A percentile compares a stretch with the other conserved stretches of the same genome.
Evolutionary conservation across 164 flowering plant genomes (phyloP).

Genomic region (Taxillus chinensis): DNA sequence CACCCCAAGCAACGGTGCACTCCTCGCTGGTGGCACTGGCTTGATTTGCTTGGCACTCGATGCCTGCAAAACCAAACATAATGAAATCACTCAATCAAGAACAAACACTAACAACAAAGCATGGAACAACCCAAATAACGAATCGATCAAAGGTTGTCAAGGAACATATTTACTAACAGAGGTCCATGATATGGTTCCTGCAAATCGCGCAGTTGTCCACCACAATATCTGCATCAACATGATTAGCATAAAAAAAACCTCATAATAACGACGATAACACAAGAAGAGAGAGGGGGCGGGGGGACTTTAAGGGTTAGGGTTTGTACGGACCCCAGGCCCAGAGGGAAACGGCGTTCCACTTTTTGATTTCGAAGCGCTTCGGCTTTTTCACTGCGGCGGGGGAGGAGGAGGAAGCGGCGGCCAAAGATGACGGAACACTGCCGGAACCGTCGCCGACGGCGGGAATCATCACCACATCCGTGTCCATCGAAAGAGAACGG

Average conservation of each 20-base stretch:
- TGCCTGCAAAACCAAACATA: conserved; percentile 12
- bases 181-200: conserved; percentile 41
- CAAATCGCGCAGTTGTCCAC: conserved; percentile 42
- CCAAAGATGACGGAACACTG: neutral
- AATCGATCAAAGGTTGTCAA: no score
- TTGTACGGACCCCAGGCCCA: conserved; percentile 76
- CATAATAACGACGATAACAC: neutral
- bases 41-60: conserved; percentile 34
- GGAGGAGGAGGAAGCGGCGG: conserved; percentile 12
- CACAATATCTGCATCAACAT: conserved; percentile 24
- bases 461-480: neutral
- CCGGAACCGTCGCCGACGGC: neutral
- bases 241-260: neutral
- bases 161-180: conserved; percentile 16
- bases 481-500: neutral
- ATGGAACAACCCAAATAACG: neutral
- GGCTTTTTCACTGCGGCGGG: conserved; percentile 29
- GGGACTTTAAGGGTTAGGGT: neutral
- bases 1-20: conserved; percentile 38
- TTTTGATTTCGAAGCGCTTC: conserved; percentile 73
- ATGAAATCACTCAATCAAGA: neutral
- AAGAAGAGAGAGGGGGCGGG: conserved; percentile 11
- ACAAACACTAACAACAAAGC: neutral
- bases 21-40: conserved; percentile 35
- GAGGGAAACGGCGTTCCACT: conserved; percentile 85